Percentiles rank a stretch among this genome's conserved stretches.
Conservation (phyloP, 495 filamentous ascomycete species). For the Xylaria bambusicola region DNA sequence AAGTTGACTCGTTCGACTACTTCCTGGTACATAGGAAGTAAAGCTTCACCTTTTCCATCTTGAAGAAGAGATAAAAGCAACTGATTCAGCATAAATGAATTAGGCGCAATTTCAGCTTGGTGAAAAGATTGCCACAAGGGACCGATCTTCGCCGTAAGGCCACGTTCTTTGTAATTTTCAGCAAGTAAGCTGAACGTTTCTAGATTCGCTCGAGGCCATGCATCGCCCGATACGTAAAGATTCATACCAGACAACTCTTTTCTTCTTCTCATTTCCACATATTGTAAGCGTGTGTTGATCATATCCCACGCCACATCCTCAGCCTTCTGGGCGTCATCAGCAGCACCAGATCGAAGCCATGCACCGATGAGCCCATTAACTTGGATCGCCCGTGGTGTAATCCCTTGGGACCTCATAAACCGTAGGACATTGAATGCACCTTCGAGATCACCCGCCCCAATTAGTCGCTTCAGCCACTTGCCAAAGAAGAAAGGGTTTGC, state of each 20-base stretch:
- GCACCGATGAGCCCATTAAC: constrained; percentile 76
- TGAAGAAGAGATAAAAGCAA: constrained; percentile 63
- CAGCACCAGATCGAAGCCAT: constrained; percentile 64
- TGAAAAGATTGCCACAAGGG: constrained; percentile 59
- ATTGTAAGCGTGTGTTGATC: constrained; percentile 66
- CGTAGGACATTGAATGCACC: constrained; percentile 68
- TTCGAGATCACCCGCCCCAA: constrained; percentile 69
- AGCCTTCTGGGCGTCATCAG: constrained; percentile 57
- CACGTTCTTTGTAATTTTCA: constrained; percentile 65
- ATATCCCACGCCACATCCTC: constrained; percentile 75
- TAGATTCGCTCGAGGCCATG: constrained; percentile 56
- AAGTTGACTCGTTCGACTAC: constrained; percentile 43
- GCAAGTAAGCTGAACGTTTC: constrained; percentile 79
- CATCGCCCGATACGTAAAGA: constrained; percentile 36
- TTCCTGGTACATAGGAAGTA: constrained; percentile 58
- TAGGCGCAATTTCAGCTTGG: constrained; percentile 61
- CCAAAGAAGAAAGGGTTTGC: constrained; percentile 80
- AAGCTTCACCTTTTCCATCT: constrained; percentile 49
- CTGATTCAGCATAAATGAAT: constrained; percentile 75
- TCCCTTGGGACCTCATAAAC: constrained; percentile 65
- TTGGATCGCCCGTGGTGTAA: constrained; percentile 66
- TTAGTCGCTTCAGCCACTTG: constrained; percentile 78
- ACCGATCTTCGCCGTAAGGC: constrained; percentile 56
- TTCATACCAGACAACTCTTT: constrained; percentile 32
- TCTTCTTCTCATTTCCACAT: constrained; percentile 47